Evolutionary conservation across 192 early-diverging fungal genomes (phyloP), one percentile per base, ranked within the genome.

Genomic region (Coemansia reversa): DNA sequence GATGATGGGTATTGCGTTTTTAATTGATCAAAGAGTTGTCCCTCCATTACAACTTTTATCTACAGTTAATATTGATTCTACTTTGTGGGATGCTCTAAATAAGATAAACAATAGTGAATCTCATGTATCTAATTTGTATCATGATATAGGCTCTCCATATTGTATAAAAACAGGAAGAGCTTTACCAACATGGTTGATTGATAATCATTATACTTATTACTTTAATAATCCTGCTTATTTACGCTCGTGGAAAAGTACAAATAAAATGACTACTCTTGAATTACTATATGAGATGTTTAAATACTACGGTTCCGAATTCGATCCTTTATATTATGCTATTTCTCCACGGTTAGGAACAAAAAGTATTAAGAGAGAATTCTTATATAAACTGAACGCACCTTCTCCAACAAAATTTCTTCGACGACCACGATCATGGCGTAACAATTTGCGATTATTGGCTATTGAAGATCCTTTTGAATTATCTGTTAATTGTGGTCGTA

Each of bases 381-480:
- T 79, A 42, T 18, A 12, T 2, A 22, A 62, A 19, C 53, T 79
- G 23, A 3, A 66, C 6, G 65, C 65, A n/a, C 65, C 60, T 3
- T 39, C 23, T 20, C 57, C 69, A 16, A 20, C 51, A 5, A 35
- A 50, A 0, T 7, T 16, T 20, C 24, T 72, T 22, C 28, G 8
- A 0, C 22, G 58, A 29, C 76, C 76, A 5, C 52, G 33, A 23
- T 32, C 48, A 14, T 79, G 76, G 76, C 54, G 50, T 18, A n/a
- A 53, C 23, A 33, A 33, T 0, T 19, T 79, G 14, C 71, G 70
- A 0, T n/a, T 60, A n/a, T 45, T 80, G 48, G 77, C 69, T 3
- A 66, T 80, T 8, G 77, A 80, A 59, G 77, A 80, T 32, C 72
- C 72, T 7, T 75, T 80, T 4, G 77, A 80, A 19, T 23, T 55